Conservation (phyloP, 225 moss, liverwort and hornwort genomes). For the Antitrichia curtipendula region DNA sequence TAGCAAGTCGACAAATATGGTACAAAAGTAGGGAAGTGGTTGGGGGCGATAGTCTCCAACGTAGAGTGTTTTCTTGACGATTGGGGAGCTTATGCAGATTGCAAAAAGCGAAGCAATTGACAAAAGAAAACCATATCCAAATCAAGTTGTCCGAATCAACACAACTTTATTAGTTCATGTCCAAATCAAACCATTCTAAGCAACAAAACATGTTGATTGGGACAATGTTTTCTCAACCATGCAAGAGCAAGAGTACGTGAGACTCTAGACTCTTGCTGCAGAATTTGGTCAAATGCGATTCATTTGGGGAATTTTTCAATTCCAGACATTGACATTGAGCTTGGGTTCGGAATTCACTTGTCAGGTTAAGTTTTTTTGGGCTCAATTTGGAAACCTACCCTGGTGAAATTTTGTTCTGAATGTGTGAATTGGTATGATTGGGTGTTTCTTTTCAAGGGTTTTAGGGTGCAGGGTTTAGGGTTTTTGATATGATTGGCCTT, state of each 20-base stretch:
- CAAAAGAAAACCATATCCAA: not conserved
- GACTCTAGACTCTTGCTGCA: not conserved
- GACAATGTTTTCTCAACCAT: not conserved
- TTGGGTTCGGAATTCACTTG: not conserved
- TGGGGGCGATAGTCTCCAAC: not conserved
- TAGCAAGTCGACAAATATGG: no score
- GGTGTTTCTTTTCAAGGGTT: not conserved
- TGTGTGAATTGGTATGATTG: not conserved
- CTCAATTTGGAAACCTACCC: not conserved
- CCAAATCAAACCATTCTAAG: not conserved
- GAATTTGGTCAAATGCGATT: not conserved
- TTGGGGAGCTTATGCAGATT: not conserved
- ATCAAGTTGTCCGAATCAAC: not conserved
- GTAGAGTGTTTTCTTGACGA: not conserved
- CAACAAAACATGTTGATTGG: not conserved
- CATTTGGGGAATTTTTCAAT: not conserved
- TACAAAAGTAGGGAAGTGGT: not conserved
- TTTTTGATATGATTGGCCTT: not conserved
- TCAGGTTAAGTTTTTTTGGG: no score
- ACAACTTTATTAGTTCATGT: not conserved
- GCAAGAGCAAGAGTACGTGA: not conserved
- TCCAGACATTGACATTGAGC: not conserved
- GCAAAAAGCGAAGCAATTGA: not conserved
- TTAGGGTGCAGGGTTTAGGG: not conserved
- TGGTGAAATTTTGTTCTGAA: not conserved